phyloP scores from a whole-genome alignment of 139 green algal species.

The Eudorina sp. region DNA sequence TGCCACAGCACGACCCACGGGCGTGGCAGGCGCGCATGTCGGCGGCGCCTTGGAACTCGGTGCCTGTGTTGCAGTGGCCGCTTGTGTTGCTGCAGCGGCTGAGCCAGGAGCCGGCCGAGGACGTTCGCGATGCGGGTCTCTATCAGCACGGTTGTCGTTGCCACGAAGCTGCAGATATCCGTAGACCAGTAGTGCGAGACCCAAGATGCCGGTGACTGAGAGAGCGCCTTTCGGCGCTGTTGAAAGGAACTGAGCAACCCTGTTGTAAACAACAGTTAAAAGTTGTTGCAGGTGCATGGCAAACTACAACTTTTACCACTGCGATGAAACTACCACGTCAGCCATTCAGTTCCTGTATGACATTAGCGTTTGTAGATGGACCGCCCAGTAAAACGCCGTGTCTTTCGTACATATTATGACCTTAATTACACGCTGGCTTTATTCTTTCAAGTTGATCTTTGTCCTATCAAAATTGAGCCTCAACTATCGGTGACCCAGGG shows the following conservation, averaged over 20 bases:
- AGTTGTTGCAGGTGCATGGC: constrained; percentile 29
- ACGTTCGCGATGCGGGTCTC: neutral
- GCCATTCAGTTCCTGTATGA: neutral
- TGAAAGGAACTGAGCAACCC: constrained; percentile 39
- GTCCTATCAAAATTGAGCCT: constrained; percentile 1
- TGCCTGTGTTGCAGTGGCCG: neutral
- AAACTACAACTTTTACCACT: neutral
- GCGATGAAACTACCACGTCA: too few relatives aligned
- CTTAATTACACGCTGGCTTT: neutral
- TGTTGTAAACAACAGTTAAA: constrained; percentile 43
- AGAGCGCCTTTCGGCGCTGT: constrained; percentile 54
- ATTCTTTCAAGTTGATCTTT: neutral
- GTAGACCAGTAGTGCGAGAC: constrained; percentile 68
- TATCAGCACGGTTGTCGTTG: neutral
- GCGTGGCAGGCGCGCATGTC: neutral
- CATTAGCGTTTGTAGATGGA: neutral
- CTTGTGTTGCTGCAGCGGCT: neutral
- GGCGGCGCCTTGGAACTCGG: neutral
- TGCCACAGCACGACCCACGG: constrained; percentile 51
- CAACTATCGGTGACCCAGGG: too few relatives aligned
- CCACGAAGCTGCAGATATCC: constrained; percentile 62
- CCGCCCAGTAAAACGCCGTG: too few relatives aligned
- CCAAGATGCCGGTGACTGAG: constrained; percentile 73
- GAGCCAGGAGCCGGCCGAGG: neutral
- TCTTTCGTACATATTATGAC: neutral